Evolutionary conservation across 805 yeast genomes (phyloP).

Genomic region (Metschnikowia amazonensis): DNA sequence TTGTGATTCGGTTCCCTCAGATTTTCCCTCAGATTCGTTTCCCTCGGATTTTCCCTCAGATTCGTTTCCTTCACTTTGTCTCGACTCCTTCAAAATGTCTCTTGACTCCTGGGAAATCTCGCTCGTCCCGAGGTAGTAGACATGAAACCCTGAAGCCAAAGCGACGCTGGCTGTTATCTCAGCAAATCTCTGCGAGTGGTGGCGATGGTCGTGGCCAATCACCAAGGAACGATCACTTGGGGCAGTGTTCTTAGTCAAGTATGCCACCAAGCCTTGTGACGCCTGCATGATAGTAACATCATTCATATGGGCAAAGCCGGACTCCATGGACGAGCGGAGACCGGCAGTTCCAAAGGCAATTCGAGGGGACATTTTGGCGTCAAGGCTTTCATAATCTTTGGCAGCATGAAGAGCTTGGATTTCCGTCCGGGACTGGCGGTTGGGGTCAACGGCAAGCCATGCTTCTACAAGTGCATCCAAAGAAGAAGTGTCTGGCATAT

Average conservation of each 20-base stretch:
- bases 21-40: no score
- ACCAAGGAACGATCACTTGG: conserved; percentile 49
- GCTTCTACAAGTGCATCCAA: conserved; percentile 28
- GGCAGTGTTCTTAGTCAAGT: conserved; percentile 27
- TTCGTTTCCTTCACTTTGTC: no score
- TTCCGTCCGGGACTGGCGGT: conserved; percentile 51
- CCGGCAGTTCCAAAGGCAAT: conserved; percentile 94
- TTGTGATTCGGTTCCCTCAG: no score
- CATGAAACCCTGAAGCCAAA: conserved; percentile 61
- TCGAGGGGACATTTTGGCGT: conserved; percentile 50
- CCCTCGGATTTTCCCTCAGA: no score
- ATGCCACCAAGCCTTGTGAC: conserved; percentile 71
- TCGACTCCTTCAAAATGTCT: no score
- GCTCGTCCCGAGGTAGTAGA: conserved; percentile 52
- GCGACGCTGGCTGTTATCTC: conserved; percentile 75
- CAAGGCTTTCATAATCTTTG: conserved; percentile 43
- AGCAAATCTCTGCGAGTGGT: conserved; percentile 76
- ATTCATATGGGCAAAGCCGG: conserved; percentile 88
- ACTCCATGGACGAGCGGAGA: conserved; percentile 79
- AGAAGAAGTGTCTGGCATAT: neutral
- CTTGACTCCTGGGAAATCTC: conserved; percentile 30
- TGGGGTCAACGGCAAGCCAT: conserved; percentile 37
- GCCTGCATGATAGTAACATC: conserved; percentile 87
- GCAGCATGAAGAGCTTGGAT: conserved; percentile 42
- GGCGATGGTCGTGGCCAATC: conserved; percentile 89